Evolutionary conservation across 2,329 filamentous ascomycete species (phyloP).

Genomic region (Microcyclosporella mali): DNA sequence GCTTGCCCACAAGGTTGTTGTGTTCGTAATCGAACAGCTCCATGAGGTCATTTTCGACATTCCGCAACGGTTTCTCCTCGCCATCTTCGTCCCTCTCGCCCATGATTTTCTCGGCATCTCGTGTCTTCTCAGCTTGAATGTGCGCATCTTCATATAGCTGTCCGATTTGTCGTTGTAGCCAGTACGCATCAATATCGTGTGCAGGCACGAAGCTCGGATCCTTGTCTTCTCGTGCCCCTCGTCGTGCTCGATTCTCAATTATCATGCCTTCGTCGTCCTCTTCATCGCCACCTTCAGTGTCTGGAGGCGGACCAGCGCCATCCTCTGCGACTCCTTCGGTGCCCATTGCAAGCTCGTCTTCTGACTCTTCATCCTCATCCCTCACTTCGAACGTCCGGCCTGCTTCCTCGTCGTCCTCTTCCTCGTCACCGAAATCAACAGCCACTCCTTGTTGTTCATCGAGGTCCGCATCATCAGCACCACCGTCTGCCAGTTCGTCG

Average conservation of each 20-base stretch:
- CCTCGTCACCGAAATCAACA: conserved; percentile 89
- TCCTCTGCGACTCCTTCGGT: conserved; percentile 34
- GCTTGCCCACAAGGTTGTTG: conserved; percentile 81
- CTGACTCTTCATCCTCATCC: conserved; percentile 71
- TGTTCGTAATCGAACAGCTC: conserved; percentile 97
- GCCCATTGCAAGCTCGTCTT: conserved; percentile 53
- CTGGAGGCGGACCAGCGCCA: conserved; percentile 41
- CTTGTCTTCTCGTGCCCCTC: conserved; percentile 47
- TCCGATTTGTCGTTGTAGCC: conserved; percentile 90
- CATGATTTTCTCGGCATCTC: conserved; percentile 74
- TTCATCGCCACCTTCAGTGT: conserved; percentile 43
- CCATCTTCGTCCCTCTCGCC: conserved; percentile 66
- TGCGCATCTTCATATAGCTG: conserved; percentile 84
- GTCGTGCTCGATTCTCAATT: conserved; percentile 61
- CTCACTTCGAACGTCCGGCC: conserved; percentile 77
- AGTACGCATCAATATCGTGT: conserved; percentile 93
- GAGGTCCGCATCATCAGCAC: conserved; percentile 65
- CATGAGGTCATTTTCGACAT: conserved; percentile 98
- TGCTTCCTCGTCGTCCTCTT: conserved; percentile 72
- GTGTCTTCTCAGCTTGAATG: conserved; percentile 86
- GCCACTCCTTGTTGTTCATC: conserved; percentile 95
- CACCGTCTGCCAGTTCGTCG: conserved; percentile 69
- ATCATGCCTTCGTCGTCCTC: conserved; percentile 76
- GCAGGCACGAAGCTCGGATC: conserved; percentile 59
- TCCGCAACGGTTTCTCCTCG: conserved; percentile 76